Base-by-base conservation (phyloP, 495 filamentous ascomycete genomes). In the Aspergillus carlsbadensis region DNA sequence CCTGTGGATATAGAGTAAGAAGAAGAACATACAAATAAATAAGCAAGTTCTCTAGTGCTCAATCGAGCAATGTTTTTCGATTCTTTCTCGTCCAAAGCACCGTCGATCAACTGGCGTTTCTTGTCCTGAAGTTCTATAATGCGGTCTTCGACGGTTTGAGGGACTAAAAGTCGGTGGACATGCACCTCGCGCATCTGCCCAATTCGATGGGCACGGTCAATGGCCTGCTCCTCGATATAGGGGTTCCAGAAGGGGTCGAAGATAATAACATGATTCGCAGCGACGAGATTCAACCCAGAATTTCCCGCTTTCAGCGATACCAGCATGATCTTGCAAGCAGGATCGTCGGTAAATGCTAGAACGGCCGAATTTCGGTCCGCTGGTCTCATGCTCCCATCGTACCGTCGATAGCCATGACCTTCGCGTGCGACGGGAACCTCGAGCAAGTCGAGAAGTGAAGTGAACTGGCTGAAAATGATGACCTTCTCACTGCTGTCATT, bases 231-330 rank as follows among this genome's bases (percentile, higher is more conserved):
- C 72, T 98, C 93, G 22, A 96, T 87, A 66, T 87, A 96, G 0
- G 93, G 92, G 57, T 98, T 98, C 90, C 94, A 98, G 75, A 96
- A 96, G 0, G 93, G 93, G 61, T 98, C 93, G 53, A 95, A 83
- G 50, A 97, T 87, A 65, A 98, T 90, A 58, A 98, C 89, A 60
- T 91, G 87, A 0, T 85, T 88, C 0, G 93, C 93, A n/a, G 85
- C 85, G 7, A 87, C 87, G 17, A 98, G 81, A 66, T 98, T 98
- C 35, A 98, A 78, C 0, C 93, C 93, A 0, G 93, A 82, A 65
- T 98, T 98, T 11, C 93, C 93, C 0, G 93, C 93, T 50, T 91
- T 91, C 36, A 98, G 78, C 11, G 90, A 95, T 4, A 96, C 87
- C 21, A 98, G 75, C 84, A 98, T 88, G 66, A 98, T 78, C 57